These are phyloP conservation scores for Plenodomus lindquistii DNA, from an alignment of 2,329 filamentous ascomycete genomes.

Conservation along the genomic window DNA sequence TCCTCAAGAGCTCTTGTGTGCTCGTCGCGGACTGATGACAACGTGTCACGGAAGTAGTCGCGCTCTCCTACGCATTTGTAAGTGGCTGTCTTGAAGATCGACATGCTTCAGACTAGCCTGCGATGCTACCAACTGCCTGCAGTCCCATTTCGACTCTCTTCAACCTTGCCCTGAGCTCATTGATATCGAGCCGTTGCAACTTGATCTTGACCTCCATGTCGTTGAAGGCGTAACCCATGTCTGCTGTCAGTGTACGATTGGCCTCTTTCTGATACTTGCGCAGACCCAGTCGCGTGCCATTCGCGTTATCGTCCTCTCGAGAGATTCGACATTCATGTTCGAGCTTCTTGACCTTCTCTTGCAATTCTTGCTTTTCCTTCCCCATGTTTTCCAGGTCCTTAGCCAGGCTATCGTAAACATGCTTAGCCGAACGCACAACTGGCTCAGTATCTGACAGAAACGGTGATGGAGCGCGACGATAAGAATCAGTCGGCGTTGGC, in stretches of 20 bases:
- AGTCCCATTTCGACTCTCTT: neutral
- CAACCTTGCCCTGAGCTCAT: constrained; percentile 6
- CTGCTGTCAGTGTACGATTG: constrained; percentile 20
- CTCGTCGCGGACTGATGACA: neutral
- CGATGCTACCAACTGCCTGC: neutral
- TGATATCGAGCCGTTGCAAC: constrained; percentile 17
- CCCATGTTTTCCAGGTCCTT: constrained; percentile 1
- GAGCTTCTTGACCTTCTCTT: constrained; percentile 1
- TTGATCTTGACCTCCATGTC: constrained; percentile 20
- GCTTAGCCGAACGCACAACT: constrained; percentile 10
- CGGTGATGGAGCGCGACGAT: neutral
- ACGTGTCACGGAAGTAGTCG: constrained; percentile 8
- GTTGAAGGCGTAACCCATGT: constrained; percentile 19
- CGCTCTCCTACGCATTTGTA: constrained; percentile 6
- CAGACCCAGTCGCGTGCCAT: constrained; percentile 10
- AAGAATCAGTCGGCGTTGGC: constrained; percentile 8
- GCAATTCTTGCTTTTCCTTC: constrained; percentile 8
- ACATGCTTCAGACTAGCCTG: neutral
- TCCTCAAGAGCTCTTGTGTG: neutral
- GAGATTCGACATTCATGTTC: neutral
- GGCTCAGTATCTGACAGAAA: neutral
- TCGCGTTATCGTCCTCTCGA: constrained; percentile 1
- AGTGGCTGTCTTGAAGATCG: neutral
- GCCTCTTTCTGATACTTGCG: constrained; percentile 19
- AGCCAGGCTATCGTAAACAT: constrained; percentile 6